A percentile compares a stretch with the other conserved stretches of the same genome.
phyloP scores from a whole-genome alignment of 2,329 filamentous ascomycete species.

The Diaporthe capsici region DNA sequence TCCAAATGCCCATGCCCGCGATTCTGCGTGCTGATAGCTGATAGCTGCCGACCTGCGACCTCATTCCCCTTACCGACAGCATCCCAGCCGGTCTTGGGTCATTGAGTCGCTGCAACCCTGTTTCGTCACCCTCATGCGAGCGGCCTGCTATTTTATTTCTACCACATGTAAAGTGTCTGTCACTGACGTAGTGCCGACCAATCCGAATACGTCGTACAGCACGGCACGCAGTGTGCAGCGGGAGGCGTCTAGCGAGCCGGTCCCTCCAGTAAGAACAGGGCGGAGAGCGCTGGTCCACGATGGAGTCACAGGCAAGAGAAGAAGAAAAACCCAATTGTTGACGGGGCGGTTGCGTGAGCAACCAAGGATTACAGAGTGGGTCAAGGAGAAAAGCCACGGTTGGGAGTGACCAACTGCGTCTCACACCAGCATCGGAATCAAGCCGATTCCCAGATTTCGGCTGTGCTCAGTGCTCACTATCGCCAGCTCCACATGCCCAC shows the following conservation, averaged over 20 bases:
- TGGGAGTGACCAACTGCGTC: slow-evolving; percentile 28
- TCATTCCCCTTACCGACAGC: neutral
- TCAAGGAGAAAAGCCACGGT: neutral
- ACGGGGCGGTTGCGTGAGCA: slow-evolving; percentile 32
- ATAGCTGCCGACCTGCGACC: slow-evolving; percentile 10
- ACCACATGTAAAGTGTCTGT: slow-evolving; percentile 14
- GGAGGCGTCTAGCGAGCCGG: neutral
- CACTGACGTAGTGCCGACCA: slow-evolving; percentile 21
- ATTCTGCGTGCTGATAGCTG: slow-evolving; percentile 9
- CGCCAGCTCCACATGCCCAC: slow-evolving; percentile 8
- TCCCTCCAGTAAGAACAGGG: slow-evolving; percentile 1
- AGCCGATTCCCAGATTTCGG: slow-evolving; percentile 30
- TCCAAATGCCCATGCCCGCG: slow-evolving; percentile 6
- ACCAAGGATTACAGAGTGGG: slow-evolving; percentile 13
- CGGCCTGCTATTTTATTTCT: slow-evolving; percentile 27
- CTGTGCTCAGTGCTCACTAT: slow-evolving; percentile 1
- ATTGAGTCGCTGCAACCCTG: slow-evolving; percentile 27
- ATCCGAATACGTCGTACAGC: neutral
- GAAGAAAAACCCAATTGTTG: slow-evolving; percentile 20
- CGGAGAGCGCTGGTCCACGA: slow-evolving; percentile 8
- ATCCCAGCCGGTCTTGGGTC: slow-evolving; percentile 9
- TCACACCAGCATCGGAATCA: slow-evolving; percentile 19
- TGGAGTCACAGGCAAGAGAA: slow-evolving; percentile 10
- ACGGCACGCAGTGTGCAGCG: neutral
- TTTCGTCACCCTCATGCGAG: slow-evolving; percentile 31